Evolutionary conservation across 2,329 filamentous ascomycete genomes (phyloP).

Genomic region (Akanthomyces dipterigenus): DNA sequence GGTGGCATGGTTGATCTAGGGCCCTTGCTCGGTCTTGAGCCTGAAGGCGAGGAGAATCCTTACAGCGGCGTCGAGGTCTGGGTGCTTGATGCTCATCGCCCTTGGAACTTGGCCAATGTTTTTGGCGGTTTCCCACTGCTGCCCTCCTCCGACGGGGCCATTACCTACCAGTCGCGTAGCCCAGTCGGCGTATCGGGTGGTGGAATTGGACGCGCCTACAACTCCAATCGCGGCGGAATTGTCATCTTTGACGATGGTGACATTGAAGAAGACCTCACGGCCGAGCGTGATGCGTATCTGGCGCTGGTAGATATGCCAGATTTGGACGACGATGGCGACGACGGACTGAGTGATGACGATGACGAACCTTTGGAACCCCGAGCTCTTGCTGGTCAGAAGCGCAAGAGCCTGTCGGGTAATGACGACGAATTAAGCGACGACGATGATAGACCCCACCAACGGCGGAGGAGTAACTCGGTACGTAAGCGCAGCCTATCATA

Average conservation of each 20-base stretch:
- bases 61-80: conserved; percentile 89
- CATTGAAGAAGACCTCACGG: conserved; percentile 71
- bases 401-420: conserved; percentile 73
- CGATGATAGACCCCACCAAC: conserved; percentile 69
- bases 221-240: conserved; percentile 75
- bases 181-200: conserved; percentile 66
- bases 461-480: conserved; percentile 84
- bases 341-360: conserved; percentile 51
- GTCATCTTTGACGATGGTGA: conserved; percentile 96
- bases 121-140: conserved; percentile 67
- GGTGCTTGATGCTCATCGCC: conserved; percentile 84
- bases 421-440: conserved; percentile 61
- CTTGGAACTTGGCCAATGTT: conserved; percentile 91
- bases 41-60: conserved; percentile 57
- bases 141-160: conserved; percentile 42
- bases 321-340: conserved; percentile 68
- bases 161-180: conserved; percentile 42
- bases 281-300: conserved; percentile 75
- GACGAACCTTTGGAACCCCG: conserved; percentile 38
- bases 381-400: conserved; percentile 54
- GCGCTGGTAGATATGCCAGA: conserved; percentile 89
- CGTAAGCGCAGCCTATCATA: conserved; percentile 19
- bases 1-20: conserved; percentile 87
- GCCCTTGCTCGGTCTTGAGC: conserved; percentile 63
- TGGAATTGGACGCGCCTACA: conserved; percentile 64